phyloP scores from a whole-genome alignment of 371 early-diverging fungal genomes.

The Circinella umbellata region DNA sequence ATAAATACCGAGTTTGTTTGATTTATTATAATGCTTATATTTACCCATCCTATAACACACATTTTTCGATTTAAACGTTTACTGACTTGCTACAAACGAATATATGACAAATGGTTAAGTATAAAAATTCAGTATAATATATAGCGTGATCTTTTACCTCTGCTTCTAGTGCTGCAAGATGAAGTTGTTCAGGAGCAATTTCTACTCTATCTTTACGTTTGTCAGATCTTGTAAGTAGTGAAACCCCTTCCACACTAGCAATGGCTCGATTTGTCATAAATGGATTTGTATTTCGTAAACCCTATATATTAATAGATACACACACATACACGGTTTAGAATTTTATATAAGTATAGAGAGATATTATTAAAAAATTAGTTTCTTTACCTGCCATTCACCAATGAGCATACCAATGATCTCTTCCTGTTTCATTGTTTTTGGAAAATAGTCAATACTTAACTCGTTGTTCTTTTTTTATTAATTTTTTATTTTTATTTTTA shows the following conservation, averaged over 20 bases:
- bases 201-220: conserved; percentile 80
- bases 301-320: conserved; percentile 14
- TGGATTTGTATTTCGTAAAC: conserved; percentile 31
- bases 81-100: conserved; percentile 39
- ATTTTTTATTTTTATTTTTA: too few species aligned
- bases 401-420: conserved; percentile 77
- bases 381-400: conserved; percentile 65
- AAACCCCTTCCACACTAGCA: conserved; percentile 60
- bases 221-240: conserved; percentile 70
- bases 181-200: conserved; percentile 66
- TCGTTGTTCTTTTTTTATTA: too few species aligned
- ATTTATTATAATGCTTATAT: conserved; percentile 10
- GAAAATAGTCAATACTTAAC: background rate
- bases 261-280: conserved; percentile 31
- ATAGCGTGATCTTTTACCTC: too few species aligned
- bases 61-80: conserved; percentile 47
- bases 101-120: too few species aligned
- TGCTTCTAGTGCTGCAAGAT: conserved; percentile 69
- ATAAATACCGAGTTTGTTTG: too few species aligned
- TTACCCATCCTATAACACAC: conserved; percentile 76
- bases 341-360: background rate
- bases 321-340: background rate
- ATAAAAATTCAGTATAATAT: too few species aligned
- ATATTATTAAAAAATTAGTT: too few species aligned
- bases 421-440: conserved; percentile 45